These are phyloP conservation scores for Harringtonia lauricola DNA, from an alignment of 2,329 filamentous ascomycete species.

Conservation along the genomic window DNA sequence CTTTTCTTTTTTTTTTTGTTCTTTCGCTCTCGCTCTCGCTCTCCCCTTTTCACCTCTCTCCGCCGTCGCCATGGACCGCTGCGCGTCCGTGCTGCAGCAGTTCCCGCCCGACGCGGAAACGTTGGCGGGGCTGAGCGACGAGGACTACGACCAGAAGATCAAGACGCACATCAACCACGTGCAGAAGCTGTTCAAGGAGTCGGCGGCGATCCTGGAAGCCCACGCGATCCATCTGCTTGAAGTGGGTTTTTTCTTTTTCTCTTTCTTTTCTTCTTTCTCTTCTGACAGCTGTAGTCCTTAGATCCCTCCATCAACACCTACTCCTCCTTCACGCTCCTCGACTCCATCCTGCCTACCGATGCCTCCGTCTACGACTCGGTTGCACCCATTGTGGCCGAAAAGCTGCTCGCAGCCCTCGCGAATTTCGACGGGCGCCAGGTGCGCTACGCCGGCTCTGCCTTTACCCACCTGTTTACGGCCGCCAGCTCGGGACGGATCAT, in stretches of 20 bases:
- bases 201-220: conserved; percentile 19
- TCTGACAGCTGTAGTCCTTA: conserved; percentile 24
- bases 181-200: conserved; percentile 24
- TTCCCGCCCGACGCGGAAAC: conserved; percentile 25
- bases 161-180: conserved; percentile 26
- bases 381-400: conserved; percentile 26
- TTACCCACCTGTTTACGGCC: conserved; percentile 32
- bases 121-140: conserved; percentile 14
- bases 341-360: conserved; percentile 21
- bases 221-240: conserved; percentile 28
- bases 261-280: not conserved
- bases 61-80: conserved; percentile 27
- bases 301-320: conserved; percentile 38
- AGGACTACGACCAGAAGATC: conserved; percentile 28
- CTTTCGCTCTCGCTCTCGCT: not conserved
- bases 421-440: conserved; percentile 40
- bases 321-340: conserved; percentile 38
- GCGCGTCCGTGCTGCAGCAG: conserved; percentile 25
- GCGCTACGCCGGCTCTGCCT: conserved; percentile 34
- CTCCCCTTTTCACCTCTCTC: not conserved
- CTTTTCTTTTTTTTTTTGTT: not conserved
- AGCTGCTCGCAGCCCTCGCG: conserved; percentile 32
- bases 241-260: conserved; percentile 17
- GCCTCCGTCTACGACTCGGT: conserved; percentile 17
- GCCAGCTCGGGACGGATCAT: conserved; percentile 27